Conservation (phyloP, 2,329 filamentous ascomycete species). For the Ceratocystis lukuohia region DNA sequence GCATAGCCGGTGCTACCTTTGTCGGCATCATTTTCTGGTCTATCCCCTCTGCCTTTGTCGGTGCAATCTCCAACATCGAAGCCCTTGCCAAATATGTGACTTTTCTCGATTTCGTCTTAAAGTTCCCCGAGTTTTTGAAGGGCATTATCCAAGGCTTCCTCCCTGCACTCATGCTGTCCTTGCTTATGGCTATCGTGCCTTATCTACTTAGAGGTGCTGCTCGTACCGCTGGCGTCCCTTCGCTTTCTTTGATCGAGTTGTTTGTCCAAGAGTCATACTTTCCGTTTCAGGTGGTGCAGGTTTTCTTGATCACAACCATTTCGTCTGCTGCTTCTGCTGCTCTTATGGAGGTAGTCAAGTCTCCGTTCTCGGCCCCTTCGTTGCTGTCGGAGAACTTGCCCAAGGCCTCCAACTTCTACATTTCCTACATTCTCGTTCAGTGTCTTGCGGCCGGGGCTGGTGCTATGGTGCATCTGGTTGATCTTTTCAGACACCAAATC, state of each 20-base stretch:
- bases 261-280: conserved; percentile 71
- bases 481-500: conserved; percentile 44
- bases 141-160: conserved; percentile 75
- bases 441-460: conserved; percentile 67
- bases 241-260: conserved; percentile 57
- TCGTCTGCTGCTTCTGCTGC: conserved; percentile 60
- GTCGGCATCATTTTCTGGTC: conserved; percentile 78
- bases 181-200: conserved; percentile 73
- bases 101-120: conserved; percentile 60
- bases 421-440: conserved; percentile 87
- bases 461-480: conserved; percentile 56
- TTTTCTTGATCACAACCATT: conserved; percentile 71
- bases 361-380: conserved; percentile 23
- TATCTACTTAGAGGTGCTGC: conserved; percentile 64
- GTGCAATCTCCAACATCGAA: conserved; percentile 70
- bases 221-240: conserved; percentile 56
- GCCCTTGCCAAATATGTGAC: conserved; percentile 50
- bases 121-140: conserved; percentile 54
- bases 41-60: conserved; percentile 62
- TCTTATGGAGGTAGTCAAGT: conserved; percentile 42
- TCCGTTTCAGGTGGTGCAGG: conserved; percentile 66
- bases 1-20: conserved; percentile 51
- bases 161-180: conserved; percentile 62
- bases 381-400: conserved; percentile 59
- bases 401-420: conserved; percentile 71